Evolutionary conservation across 2,329 filamentous ascomycete genomes (phyloP).

Genomic region (Colletotrichum destructivum): DNA sequence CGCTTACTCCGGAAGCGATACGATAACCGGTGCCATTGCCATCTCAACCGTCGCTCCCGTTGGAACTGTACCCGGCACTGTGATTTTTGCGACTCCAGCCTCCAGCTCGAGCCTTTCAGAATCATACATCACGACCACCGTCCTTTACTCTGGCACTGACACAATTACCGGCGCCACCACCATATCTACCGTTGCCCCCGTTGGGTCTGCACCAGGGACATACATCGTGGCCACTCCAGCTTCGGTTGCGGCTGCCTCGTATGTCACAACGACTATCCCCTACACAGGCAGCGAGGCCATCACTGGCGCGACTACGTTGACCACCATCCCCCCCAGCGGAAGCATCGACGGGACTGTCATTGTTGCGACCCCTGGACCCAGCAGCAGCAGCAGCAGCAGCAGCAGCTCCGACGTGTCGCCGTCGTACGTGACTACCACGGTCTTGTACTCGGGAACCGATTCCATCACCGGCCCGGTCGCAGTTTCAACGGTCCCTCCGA

Average conservation of each 20-base stretch:
- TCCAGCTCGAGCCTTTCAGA: neutral
- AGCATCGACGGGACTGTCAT: conserved; percentile 1
- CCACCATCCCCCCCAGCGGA: neutral
- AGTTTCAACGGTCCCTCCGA: conserved; percentile 25
- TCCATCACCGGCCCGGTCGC: neutral
- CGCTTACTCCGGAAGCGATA: conserved; percentile 4
- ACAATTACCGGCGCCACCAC: too few species aligned
- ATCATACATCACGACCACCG: conserved; percentile 3
- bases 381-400: neutral
- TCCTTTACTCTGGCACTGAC: neutral
- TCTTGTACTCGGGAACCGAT: conserved; percentile 14
- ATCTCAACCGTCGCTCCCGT: conserved; percentile 5
- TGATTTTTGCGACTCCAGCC: conserved; percentile 1
- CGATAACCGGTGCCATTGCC: neutral
- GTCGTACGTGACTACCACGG: conserved; percentile 16
- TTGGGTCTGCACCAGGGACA: too few species aligned
- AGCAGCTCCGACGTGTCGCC: neutral
- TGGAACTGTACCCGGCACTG: conserved; percentile 4
- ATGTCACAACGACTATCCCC: conserved; percentile 10
- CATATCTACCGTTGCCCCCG: too few species aligned
- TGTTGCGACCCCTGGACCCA: neutral
- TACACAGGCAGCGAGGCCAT: conserved; percentile 5
- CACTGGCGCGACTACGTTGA: neutral
- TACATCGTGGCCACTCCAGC: too few species aligned
- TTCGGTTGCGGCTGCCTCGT: neutral